Evolutionary conservation across 1,284 basidiomycete species (phyloP), one percentile per base, ranked within the genome.

Genomic region (Mycocalia duriaeana): DNA sequence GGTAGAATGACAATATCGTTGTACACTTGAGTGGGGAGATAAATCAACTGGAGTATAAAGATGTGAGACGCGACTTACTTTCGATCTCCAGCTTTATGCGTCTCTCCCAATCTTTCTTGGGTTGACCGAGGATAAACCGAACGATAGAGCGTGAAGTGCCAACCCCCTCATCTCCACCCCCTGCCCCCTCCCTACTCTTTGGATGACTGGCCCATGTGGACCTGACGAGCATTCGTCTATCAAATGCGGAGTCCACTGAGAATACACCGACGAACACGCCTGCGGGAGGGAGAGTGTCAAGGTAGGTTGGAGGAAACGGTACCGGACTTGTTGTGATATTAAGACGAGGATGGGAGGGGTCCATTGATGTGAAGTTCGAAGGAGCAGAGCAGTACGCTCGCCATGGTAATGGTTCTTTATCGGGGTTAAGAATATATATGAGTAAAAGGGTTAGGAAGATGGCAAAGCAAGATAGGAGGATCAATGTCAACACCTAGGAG

Each of bases 381-480:
- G 82, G 76, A 51, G 82, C 70, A 45, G 87, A 79, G 67, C 95
- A 98, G 64, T 95, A 95, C 22, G 85, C 82, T 54, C 93, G 82
- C 93, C 94, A 99, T 37, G 94, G 94, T 24, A 95, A 69, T 13
- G 92, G 87, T 48, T 89, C 87, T 66, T 97, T 97, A 76, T 99
- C 95, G 39, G 94, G 92, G 63, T 97, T 94, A 60, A 97, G 81
- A 53, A 94, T 80, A 66, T 95, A 89, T 62, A 93, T 94, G 64
- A 97, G 77, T 46, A 90, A 73, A 49, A 91, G 79, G 48, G 90
- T 87, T 54, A 89, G 75, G 54, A 82, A 83, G 52, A 91, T 79
- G 49, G 82, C 81, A 58, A 94, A 82, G 48, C 86, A 72, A 47
- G 82, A 79, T 57, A 89, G 75, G 46, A 88, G 67, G 51, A 89